These are phyloP conservation scores for Mortierella alpina DNA, from an alignment of 192 early-diverging fungal species.

Conservation along the genomic window DNA sequence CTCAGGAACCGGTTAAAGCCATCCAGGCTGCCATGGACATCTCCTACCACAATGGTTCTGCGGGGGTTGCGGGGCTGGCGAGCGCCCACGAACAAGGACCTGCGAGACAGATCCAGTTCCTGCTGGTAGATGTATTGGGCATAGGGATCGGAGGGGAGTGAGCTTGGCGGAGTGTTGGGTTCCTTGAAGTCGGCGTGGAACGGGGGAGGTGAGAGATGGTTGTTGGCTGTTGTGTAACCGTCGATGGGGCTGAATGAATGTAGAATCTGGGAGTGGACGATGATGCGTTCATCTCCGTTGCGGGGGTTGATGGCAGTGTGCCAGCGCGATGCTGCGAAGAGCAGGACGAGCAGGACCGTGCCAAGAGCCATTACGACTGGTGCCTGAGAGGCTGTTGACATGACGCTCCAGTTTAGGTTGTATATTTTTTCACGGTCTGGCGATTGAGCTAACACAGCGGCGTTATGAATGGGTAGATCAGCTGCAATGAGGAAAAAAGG, in stretches of 20 bases:
- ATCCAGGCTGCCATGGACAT: conserved; percentile 71
- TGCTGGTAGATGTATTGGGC: conserved; percentile 51
- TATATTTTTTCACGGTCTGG: too few relatives aligned
- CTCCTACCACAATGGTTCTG: conserved; percentile 75
- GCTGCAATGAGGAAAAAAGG: neutral
- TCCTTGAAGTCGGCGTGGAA: conserved; percentile 10
- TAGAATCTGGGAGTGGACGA: too few relatives aligned
- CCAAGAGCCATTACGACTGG: neutral
- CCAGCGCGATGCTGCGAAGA: neutral
- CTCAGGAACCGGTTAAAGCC: conserved; percentile 67
- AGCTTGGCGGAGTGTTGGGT: conserved; percentile 29
- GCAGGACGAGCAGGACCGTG: neutral
- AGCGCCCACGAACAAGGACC: too few relatives aligned
- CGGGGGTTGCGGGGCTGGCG: neutral
- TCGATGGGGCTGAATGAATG: too few relatives aligned
- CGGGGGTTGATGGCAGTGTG: neutral
- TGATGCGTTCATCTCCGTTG: neutral
- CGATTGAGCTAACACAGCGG: neutral
- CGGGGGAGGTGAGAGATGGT: neutral
- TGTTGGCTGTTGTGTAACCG: neutral
- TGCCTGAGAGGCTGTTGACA: neutral
- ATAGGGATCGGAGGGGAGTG: conserved; percentile 31
- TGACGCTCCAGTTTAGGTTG: neutral
- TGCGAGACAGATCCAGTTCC: conserved; percentile 4
- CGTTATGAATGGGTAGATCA: neutral